phyloP scores from a whole-genome alignment of 2,329 filamentous ascomycete species.

The Nigrospora sphaerica region DNA sequence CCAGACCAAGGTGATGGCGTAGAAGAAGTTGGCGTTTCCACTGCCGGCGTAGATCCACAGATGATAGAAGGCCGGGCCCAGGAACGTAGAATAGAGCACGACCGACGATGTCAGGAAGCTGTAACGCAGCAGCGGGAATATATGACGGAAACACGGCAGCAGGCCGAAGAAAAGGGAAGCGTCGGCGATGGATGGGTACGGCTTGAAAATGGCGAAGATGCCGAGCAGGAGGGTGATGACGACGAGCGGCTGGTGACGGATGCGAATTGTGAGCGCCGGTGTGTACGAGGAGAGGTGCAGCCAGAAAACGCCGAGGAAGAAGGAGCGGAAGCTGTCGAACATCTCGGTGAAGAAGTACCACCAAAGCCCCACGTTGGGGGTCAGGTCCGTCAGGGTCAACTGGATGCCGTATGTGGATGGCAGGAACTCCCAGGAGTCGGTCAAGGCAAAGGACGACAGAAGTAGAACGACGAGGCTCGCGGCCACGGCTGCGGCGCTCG shows the following conservation, averaged over 20 bases:
- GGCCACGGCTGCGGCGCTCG: conserved; percentile 45
- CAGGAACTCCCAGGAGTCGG: conserved; percentile 82
- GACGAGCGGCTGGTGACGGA: conserved; percentile 80
- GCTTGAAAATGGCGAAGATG: conserved; percentile 92
- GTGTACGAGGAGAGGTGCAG: conserved; percentile 89
- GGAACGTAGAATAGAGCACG: conserved; percentile 77
- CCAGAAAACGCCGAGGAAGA: conserved; percentile 98
- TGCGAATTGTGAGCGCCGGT: conserved; percentile 72
- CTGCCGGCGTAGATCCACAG: conserved; percentile 98
- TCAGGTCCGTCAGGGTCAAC: conserved; percentile 82
- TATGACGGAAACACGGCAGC: conserved; percentile 80
- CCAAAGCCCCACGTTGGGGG: conserved; percentile 93
- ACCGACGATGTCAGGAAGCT: conserved; percentile 79
- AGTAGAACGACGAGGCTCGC: conserved; percentile 56
- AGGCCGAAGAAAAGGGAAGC: conserved; percentile 78
- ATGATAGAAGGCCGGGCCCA: conserved; percentile 93
- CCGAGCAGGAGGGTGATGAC: conserved; percentile 79
- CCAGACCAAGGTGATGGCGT: conserved; percentile 98
- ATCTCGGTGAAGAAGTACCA: conserved; percentile 99
- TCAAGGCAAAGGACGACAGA: conserved; percentile 64
- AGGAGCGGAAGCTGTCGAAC: conserved; percentile 95
- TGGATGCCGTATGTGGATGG: conserved; percentile 88
- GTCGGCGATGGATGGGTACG: conserved; percentile 90
- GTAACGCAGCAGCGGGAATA: conserved; percentile 91
- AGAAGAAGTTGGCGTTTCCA: conserved; percentile 98